phyloP scores from a whole-genome alignment of 345 rosid genomes.

The Sisymbrium altissimum region DNA sequence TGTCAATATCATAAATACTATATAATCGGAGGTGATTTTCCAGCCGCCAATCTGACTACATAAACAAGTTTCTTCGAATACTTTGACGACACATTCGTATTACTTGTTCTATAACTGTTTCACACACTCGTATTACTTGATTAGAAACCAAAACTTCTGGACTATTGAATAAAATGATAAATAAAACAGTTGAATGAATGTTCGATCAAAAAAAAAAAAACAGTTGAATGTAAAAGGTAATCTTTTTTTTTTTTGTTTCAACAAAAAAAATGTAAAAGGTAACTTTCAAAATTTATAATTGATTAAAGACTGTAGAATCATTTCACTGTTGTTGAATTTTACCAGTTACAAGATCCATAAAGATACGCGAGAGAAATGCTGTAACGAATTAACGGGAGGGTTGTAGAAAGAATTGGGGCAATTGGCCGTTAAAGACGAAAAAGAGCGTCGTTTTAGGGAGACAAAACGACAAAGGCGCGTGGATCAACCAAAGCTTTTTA shows the following conservation, averaged over 20 bases:
- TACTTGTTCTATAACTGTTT: neutral
- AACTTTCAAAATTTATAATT: neutral
- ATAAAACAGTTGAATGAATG: no score
- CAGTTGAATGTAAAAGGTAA: no score
- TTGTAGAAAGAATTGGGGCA: neutral
- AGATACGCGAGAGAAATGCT: neutral
- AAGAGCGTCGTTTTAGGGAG: slow-evolving; percentile 28
- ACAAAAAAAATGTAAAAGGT: neutral
- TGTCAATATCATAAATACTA: neutral
- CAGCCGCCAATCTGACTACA: neutral
- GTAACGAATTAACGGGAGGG: neutral
- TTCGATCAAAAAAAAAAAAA: no score
- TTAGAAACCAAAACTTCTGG: no score
- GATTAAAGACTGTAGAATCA: neutral
- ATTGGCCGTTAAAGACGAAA: neutral
- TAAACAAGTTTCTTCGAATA: neutral
- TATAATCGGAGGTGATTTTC: neutral
- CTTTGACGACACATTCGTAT: neutral
- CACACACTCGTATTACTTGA: no score
- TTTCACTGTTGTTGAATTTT: neutral
- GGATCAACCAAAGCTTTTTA: neutral
- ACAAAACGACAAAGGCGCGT: slow-evolving; percentile 48
- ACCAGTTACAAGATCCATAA: neutral
- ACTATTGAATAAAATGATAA: no score
- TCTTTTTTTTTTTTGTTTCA: no score